These are phyloP conservation scores for Suhomyces prunicola DNA, from an alignment of 805 yeast genomes.

Conservation along the genomic window DNA sequence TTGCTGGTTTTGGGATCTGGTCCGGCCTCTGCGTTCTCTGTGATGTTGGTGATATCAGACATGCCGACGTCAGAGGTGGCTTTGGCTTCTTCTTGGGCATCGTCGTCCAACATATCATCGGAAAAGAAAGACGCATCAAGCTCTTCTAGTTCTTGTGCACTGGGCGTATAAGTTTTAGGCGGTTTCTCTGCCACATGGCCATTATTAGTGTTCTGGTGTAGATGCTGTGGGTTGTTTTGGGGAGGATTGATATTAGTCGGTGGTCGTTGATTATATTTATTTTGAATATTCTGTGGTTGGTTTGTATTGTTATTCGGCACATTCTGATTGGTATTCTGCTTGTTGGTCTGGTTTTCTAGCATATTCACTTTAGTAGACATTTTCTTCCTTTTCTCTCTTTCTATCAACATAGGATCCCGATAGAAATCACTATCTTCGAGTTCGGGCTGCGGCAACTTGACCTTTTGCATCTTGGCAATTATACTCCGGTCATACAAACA, in stretches of 20 bases:
- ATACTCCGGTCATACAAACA: constrained; percentile 79
- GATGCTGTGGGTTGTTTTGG: no score
- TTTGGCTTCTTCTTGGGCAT: constrained; percentile 3
- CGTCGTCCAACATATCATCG: constrained; percentile 33
- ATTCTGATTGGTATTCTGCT: neutral
- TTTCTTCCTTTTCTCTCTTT: constrained; percentile 23
- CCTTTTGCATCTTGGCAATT: constrained; percentile 47
- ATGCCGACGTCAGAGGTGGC: neutral
- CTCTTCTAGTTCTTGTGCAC: constrained; percentile 22
- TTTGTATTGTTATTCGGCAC: neutral
- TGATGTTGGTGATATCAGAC: neutral
- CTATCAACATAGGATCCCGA: constrained; percentile 33
- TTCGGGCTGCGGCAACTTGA: constrained; percentile 29
- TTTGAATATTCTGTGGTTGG: neutral
- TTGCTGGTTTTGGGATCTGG: constrained; percentile 1
- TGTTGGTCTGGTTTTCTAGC: constrained; percentile 3
- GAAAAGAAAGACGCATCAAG: constrained; percentile 43
- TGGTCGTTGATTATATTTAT: neutral
- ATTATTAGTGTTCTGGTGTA: neutral
- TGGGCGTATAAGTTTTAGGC: constrained; percentile 8
- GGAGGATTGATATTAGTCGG: neutral
- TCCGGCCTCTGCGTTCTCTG: neutral
- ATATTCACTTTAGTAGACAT: constrained; percentile 7
- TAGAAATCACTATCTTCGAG: constrained; percentile 31
- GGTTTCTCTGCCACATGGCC: neutral